A percentile compares a stretch with the other conserved stretches of the same genome.
Conservation (phyloP, 192 early-diverging fungal species). For the Umbelopsis vinacea region DNA sequence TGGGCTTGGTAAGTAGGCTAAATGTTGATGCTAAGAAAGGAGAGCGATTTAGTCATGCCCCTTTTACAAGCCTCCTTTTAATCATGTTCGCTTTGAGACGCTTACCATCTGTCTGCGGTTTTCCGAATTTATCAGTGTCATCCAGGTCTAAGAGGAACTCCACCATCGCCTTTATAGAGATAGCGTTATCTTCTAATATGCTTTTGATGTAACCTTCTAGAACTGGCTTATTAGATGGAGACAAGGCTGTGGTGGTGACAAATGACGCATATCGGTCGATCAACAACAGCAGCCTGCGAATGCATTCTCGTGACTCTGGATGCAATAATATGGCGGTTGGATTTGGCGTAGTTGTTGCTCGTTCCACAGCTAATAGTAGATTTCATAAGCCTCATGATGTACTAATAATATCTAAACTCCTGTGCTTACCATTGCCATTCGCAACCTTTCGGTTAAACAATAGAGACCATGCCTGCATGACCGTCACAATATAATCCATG, state of each 20-base stretch:
- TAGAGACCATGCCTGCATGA: constrained; percentile 36
- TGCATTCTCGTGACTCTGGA: constrained; percentile 23
- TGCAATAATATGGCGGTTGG: constrained; percentile 37
- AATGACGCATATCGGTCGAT: constrained; percentile 31
- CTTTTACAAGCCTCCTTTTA: background rate
- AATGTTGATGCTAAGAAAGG: background rate
- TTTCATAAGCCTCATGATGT: background rate
- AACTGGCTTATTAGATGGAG: constrained; percentile 19
- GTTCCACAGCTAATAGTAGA: constrained; percentile 4
- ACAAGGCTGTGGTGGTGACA: constrained; percentile 14
- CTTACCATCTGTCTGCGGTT: background rate
- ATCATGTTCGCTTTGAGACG: background rate
- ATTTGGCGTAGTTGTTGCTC: constrained; percentile 18
- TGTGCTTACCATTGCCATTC: constrained; percentile 25
- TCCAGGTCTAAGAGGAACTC: constrained; percentile 30
- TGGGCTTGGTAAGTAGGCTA: background rate
- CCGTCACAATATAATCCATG: constrained; percentile 30
- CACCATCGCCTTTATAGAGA: constrained; percentile 29
- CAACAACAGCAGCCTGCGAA: constrained; percentile 28
- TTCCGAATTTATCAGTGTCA: background rate
- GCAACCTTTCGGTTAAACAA: constrained; percentile 30
- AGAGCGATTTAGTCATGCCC: background rate
- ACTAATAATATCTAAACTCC: background rate
- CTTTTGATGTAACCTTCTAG: constrained; percentile 19
- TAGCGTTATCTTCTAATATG: constrained; percentile 22